Conservation (phyloP, 257 asterid species). For the Ilex aquifolium region DNA sequence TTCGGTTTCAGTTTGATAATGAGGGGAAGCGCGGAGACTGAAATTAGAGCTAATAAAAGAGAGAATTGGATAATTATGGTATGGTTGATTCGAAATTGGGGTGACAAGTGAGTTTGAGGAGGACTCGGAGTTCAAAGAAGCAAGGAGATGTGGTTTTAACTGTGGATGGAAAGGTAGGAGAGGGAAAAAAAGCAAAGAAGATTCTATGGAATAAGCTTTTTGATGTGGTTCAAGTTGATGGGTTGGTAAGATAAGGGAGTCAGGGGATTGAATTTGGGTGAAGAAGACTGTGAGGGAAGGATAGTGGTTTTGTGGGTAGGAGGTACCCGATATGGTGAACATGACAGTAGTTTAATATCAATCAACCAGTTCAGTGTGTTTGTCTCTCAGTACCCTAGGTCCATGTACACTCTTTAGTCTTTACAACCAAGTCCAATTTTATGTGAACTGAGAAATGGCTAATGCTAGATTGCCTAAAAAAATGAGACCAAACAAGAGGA, state of each 20-base stretch:
- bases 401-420: too few relatives aligned
- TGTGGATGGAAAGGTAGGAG: conserved; percentile 20
- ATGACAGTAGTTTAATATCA: conserved; percentile 29
- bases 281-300: conserved; percentile 16
- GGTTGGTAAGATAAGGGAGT: neutral
- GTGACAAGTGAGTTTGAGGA: conserved; percentile 13
- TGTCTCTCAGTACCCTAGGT: too few relatives aligned
- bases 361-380: too few relatives aligned
- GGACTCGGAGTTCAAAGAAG: conserved; percentile 21
- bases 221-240: neutral
- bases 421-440: too few relatives aligned
- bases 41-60: neutral
- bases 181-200: conserved; percentile 16
- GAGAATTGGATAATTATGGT: conserved; percentile 12
- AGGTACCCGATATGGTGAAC: conserved; percentile 38
- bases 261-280: conserved; percentile 7
- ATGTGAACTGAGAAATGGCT: too few relatives aligned
- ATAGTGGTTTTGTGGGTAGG: neutral
- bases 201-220: neutral
- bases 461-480: too few relatives aligned
- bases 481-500: too few relatives aligned
- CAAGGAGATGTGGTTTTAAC: conserved; percentile 3
- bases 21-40: too few relatives aligned
- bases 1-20: too few relatives aligned
- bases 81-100: conserved; percentile 21